Evolutionary conservation across 495 filamentous ascomycete genomes (phyloP).

Genomic region (Neurospora sp.): DNA sequence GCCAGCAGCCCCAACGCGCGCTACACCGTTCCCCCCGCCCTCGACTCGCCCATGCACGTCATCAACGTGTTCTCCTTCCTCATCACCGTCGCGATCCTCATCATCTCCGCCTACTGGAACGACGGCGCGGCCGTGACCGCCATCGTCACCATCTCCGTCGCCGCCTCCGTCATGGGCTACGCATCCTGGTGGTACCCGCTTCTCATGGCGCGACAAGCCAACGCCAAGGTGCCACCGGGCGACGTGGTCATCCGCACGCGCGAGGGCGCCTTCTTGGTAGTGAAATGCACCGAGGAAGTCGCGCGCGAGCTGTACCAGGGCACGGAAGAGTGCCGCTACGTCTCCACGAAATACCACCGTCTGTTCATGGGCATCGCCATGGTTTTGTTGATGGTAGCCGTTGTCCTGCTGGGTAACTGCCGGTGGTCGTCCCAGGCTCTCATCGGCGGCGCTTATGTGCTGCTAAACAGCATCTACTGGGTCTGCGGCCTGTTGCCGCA

Average conservation of each 20-base stretch:
- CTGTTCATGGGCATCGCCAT: constrained; percentile 47
- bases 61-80: constrained; percentile 40
- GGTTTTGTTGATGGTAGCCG: constrained; percentile 49
- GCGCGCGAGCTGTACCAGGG: constrained; percentile 55
- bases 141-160: constrained; percentile 33
- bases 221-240: constrained; percentile 41
- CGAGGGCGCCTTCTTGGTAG: constrained; percentile 49
- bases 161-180: constrained; percentile 42
- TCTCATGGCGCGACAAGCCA: constrained; percentile 38
- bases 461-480: constrained; percentile 54
- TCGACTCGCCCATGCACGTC: constrained; percentile 42
- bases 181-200: constrained; percentile 46
- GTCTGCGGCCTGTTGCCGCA: constrained; percentile 38
- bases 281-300: constrained; percentile 53
- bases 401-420: constrained; percentile 54
- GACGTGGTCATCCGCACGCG: constrained; percentile 54
- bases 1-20: constrained; percentile 14
- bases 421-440: constrained; percentile 49
- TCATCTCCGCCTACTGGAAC: constrained; percentile 18
- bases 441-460: constrained; percentile 46
- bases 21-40: constrained; percentile 36
- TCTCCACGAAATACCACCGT: constrained; percentile 34
- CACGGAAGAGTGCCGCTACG: constrained; percentile 43
- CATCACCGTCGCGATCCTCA: constrained; percentile 38
- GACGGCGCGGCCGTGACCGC: constrained; percentile 48